Base-by-base conservation (phyloP, 2,329 filamentous ascomycete genomes). In the Blumeria hordei region DNA sequence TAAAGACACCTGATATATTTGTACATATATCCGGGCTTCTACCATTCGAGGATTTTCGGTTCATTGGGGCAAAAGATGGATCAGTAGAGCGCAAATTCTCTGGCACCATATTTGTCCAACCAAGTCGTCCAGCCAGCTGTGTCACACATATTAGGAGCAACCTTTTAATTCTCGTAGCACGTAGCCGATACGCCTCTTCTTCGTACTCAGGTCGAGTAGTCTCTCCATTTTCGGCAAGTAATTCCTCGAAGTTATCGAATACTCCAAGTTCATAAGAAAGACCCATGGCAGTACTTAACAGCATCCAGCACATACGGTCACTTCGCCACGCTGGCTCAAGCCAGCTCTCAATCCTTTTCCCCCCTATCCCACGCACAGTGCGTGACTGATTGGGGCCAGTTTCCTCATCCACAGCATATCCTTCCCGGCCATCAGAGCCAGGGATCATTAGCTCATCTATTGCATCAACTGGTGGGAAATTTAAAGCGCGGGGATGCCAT, bases 291-390 rank as follows among this genome's bases (percentile, higher is more conserved):
- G 88, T 93, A 64, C 87, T 93, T 34, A 96, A 74, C 12, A 96
- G 72, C 87, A 95, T 95, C 90, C 90, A 95, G 65, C 86, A 94
- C 85, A 95, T 94, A 55, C 88, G 83, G 64, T 95, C 90, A 59
- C 83, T 87, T 62, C 90, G 77, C 87, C 90, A 95, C 8, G 87
- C 90, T 2, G 92, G 92, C 67, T 98, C 92, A 3, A 96, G 77
- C 87, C 92, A 96, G 66, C 87, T 90, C 64, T 94, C 88, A 59
- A 95, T 92, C 33, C 88, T 74, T 66, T 85, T 82, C 9, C 86
- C 87, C 47, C 87, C 85, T 18, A 87, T 76, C n/a, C 78, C 77
- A 36, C 33, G n/a, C 11, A 14, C n/a, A 14, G 49, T 14, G 57
- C 67, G 66, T 6, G 69, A 69, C 54, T 70, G 67, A 56, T 67